Evolutionary conservation across 2,329 filamentous ascomycete genomes (phyloP), one percentile per base, ranked within the genome.

Genomic region (Curvularia eragrostidis): DNA sequence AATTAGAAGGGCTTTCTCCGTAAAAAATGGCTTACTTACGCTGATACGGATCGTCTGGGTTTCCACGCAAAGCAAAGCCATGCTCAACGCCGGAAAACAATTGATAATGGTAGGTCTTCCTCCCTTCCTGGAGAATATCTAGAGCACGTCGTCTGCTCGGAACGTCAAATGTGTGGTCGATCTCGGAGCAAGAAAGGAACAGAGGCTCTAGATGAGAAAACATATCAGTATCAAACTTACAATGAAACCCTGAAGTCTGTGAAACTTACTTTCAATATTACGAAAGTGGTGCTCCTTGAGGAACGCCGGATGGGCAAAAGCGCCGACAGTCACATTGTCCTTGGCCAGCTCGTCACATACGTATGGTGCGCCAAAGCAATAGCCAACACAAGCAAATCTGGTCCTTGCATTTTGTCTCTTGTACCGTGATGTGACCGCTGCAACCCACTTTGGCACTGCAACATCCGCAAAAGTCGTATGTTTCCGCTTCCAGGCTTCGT

Each of bases 291-390:
- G 68, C 50, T 84, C 81, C 46, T 81, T 82, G 43, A 84, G 62
- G 57, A 81, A 80, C 0, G 82, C 78, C 1, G 83, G 83, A 59
- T 84, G 82, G 0, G 80, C 82, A 66, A 84, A 82, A 0, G 81
- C 82, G 1, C 82, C 82, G 1, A 73, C 82, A 1, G 70, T 66
- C 5, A 79, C 76, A 0, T 59, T 67, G 13, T 74, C 72, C 5
- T 61, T 64, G 0, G 79, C 76, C 2, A 83, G 68, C 59, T 79
- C 66, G 39, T 79, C 55, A 52, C 77, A 79, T 2, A 82, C 81
- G 58, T 80, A 83, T 6, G 81, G 81, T 0, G 74, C 75, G 1
- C 75, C 75, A 43, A 73, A 77, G 61, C 74, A 73, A 66, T 72
- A 72, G 32, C 81, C 80, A 1, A 80, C 77, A 58, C 77, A 80